A percentile compares a stretch with the other conserved stretches of the same genome.
Conservation (phyloP, 2,329 filamentous ascomycete species). For the Bimuria novae-zelandiae region DNA sequence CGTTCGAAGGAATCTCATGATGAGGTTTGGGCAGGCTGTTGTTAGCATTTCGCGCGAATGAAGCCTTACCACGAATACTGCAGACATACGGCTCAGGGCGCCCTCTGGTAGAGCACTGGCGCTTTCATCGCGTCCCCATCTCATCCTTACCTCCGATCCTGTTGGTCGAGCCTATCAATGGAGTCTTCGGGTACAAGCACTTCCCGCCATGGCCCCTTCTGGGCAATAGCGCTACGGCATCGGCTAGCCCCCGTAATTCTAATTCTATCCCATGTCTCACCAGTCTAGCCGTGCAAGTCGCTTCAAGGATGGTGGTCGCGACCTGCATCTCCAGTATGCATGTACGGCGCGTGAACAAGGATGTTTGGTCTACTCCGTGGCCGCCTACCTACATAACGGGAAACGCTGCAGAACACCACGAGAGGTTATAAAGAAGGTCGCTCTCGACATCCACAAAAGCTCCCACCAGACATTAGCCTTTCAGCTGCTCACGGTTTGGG, state of each 20-base stretch:
- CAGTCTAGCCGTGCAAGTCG: slow-evolving; percentile 37
- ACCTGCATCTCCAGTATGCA: slow-evolving; percentile 32
- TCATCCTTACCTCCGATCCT: slow-evolving; percentile 24
- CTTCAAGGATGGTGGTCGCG: slow-evolving; percentile 29
- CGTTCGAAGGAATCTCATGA: background rate
- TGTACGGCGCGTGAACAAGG: slow-evolving; percentile 34
- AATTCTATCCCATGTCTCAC: slow-evolving; percentile 36
- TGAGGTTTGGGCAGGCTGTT: background rate
- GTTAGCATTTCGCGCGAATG: slow-evolving; percentile 28
- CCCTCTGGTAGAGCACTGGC: slow-evolving; percentile 17
- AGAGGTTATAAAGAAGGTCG: slow-evolving; percentile 28
- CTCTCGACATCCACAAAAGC: slow-evolving; percentile 9
- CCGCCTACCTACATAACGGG: slow-evolving; percentile 30
- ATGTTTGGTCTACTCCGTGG: slow-evolving; percentile 30
- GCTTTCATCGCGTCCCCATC: slow-evolving; percentile 24
- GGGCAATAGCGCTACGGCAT: slow-evolving; percentile 27
- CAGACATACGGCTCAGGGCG: slow-evolving; percentile 37
- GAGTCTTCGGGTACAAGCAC: slow-evolving; percentile 32
- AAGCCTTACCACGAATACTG: slow-evolving; percentile 36
- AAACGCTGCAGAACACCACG: slow-evolving; percentile 14
- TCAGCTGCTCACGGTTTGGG: background rate
- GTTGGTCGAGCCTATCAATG: slow-evolving; percentile 34
- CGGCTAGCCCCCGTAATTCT: slow-evolving; percentile 28
- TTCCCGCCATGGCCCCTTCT: slow-evolving; percentile 23
- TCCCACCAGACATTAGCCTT: slow-evolving; percentile 9